A percentile compares a stretch with the other conserved stretches of the same genome.
phyloP scores from a whole-genome alignment of 2,329 filamentous ascomycete species.

The Clarireedia hainanense region DNA sequence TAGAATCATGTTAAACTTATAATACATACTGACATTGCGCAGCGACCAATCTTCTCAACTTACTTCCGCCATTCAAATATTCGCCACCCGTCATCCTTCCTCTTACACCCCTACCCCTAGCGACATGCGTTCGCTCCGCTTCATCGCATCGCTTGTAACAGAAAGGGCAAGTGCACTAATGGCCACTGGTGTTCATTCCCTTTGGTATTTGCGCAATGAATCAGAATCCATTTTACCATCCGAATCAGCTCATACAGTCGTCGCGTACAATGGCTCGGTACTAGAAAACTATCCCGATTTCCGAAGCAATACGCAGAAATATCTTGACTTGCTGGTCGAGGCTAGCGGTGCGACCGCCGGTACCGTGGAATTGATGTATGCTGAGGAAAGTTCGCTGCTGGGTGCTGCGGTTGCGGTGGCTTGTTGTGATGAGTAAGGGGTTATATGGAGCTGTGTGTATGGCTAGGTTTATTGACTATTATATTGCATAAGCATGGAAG shows the following conservation, averaged over 20 bases:
- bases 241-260: slow-evolving; percentile 41
- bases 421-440: no score
- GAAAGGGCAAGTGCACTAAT: slow-evolving; percentile 52
- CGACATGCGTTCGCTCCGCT: slow-evolving; percentile 46
- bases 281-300: slow-evolving; percentile 73
- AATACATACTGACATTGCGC: slow-evolving; percentile 1
- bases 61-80: slow-evolving; percentile 36
- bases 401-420: slow-evolving; percentile 66
- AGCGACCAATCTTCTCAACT: slow-evolving; percentile 20
- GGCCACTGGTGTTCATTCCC: slow-evolving; percentile 49
- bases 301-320: slow-evolving; percentile 50
- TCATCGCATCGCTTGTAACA: slow-evolving; percentile 46
- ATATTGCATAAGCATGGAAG: neutral
- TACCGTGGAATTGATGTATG: slow-evolving; percentile 56
- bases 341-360: slow-evolving; percentile 32
- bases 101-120: slow-evolving; percentile 34
- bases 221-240: slow-evolving; percentile 31
- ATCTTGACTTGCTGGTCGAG: slow-evolving; percentile 52
- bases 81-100: slow-evolving; percentile 41
- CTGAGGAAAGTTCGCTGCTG: slow-evolving; percentile 66
- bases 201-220: slow-evolving; percentile 50
- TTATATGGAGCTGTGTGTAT: no score
- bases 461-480: no score
- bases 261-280: slow-evolving; percentile 75
- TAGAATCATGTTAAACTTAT: neutral